Base-by-base conservation (phyloP, 2,329 filamentous ascomycete genomes). In the Penicillium sp. region DNA sequence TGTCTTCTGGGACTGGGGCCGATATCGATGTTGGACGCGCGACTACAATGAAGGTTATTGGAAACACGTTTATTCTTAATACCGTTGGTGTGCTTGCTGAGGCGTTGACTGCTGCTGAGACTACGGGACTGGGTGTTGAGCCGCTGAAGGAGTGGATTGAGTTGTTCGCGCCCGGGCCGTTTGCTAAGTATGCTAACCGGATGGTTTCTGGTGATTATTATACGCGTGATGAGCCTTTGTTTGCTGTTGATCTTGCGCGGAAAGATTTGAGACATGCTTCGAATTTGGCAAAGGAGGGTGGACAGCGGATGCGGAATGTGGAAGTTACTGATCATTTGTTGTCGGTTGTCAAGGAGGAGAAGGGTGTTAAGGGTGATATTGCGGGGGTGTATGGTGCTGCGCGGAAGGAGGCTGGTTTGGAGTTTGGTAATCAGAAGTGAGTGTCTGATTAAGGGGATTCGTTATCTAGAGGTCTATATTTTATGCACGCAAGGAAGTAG, bases 41-140 rank as follows among this genome's bases (percentile, higher is more conserved):
- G 4, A 83, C 86, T 1, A 83, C 86, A 46, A 80, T 96, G 48
- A 95, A 96, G 76, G 80, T 96, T 21, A 83, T 96, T 10, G 92
- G 93, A 56, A 96, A 96, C 75, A 91, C 89, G 0, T 93, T 96
- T 72, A 83, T 96, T 66, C 72, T 96, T 42, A 90, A 90, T 77
- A 93, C 93, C 83, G 84, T 93, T 25, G 88, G 92, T 69, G 83
- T 90, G 51, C 78, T 96, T 4, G 86, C 90, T 1, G 91, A 96
- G 77, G 89, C 88, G 6, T 84, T 93, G 69, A 85, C 89, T 1
- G 76, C 92, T 6, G 91, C 91, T 5, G 92, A 96, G 74, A 93
- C 93, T 75, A 83, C 84, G 0, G 92, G 92, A 0, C 78, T 96
- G 3, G 91, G 91, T 2, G 82, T 81, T 0, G 84, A 87, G 1